Evolutionary conservation across 2,329 filamentous ascomycete genomes (phyloP).

Genomic region (Pseudofabraea citricarpa): DNA sequence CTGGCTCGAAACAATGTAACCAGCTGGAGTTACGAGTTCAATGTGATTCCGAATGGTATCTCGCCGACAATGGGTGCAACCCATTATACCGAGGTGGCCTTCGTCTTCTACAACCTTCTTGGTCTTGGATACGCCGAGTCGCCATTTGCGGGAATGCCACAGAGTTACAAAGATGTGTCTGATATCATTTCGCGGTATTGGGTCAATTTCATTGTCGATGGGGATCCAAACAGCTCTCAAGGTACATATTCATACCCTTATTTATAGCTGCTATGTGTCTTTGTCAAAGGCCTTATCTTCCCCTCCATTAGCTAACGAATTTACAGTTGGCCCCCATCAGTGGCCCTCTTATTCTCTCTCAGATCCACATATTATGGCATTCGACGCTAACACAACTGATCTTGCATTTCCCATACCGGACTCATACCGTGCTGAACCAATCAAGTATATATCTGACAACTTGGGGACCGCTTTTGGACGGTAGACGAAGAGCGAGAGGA

Average conservation of each 20-base stretch:
- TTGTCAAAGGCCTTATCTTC: too few species aligned
- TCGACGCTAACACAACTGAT: constrained; percentile 41
- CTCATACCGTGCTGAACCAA: constrained; percentile 36
- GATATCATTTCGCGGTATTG: constrained; percentile 20
- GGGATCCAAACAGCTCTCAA: too few species aligned
- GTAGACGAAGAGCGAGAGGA: too few species aligned
- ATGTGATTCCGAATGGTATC: constrained; percentile 44
- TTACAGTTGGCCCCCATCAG: constrained; percentile 12
- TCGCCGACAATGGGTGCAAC: constrained; percentile 38
- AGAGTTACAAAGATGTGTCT: constrained; percentile 9
- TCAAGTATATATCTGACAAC: background rate
- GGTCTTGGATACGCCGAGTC: constrained; percentile 20
- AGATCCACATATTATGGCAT: constrained; percentile 38
- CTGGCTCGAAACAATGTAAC: constrained; percentile 44
- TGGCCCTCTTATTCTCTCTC: constrained; percentile 42
- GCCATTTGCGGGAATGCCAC: constrained; percentile 15
- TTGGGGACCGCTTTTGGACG: background rate
- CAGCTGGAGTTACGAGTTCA: constrained; percentile 59
- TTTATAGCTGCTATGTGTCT: too few species aligned
- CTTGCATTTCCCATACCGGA: constrained; percentile 37
- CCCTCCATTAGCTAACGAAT: background rate
- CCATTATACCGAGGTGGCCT: constrained; percentile 45
- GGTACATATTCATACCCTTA: too few species aligned
- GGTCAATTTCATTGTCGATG: constrained; percentile 16
- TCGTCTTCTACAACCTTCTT: constrained; percentile 27